Evolutionary conservation across 2,329 filamentous ascomycete species (phyloP).

Genomic region (Aspergillus brunneoviolaceus): DNA sequence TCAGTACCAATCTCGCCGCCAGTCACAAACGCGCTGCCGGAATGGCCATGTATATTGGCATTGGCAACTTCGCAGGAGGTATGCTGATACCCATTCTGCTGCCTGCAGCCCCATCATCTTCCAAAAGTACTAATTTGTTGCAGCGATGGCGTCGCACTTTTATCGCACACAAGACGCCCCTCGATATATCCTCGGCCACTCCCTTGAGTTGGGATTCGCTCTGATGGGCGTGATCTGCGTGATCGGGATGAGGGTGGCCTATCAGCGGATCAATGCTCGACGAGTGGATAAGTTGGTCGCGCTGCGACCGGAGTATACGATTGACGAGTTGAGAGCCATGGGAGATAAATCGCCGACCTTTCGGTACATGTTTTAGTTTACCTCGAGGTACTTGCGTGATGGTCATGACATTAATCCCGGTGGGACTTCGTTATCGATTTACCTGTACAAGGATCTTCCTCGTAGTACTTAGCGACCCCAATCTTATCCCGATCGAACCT

Average conservation of each 20-base stretch:
- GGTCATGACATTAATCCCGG: too few species aligned
- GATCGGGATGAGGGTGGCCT: conserved; percentile 50
- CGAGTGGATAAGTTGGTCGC: conserved; percentile 37
- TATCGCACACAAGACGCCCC: conserved; percentile 57
- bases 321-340: conserved; percentile 54
- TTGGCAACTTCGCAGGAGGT: conserved; percentile 54
- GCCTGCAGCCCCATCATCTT: not conserved
- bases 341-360: conserved; percentile 65
- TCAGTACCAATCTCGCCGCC: conserved; percentile 59
- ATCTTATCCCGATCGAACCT: too few species aligned
- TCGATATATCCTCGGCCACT: conserved; percentile 52
- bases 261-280: conserved; percentile 60
- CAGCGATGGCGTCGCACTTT: conserved; percentile 70
- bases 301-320: conserved; percentile 35
- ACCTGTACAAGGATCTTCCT: too few species aligned
- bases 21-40: conserved; percentile 58
- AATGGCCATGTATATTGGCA: conserved; percentile 64
- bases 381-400: too few species aligned
- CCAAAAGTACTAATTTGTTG: not conserved
- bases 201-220: conserved; percentile 53
- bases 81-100: not conserved
- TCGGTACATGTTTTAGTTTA: conserved; percentile 55
- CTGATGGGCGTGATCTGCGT: conserved; percentile 48
- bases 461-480: too few species aligned
- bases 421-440: too few species aligned